These are phyloP conservation scores for Trametes maxima DNA, from an alignment of 768 basidiomycete species.

Conservation along the genomic window DNA sequence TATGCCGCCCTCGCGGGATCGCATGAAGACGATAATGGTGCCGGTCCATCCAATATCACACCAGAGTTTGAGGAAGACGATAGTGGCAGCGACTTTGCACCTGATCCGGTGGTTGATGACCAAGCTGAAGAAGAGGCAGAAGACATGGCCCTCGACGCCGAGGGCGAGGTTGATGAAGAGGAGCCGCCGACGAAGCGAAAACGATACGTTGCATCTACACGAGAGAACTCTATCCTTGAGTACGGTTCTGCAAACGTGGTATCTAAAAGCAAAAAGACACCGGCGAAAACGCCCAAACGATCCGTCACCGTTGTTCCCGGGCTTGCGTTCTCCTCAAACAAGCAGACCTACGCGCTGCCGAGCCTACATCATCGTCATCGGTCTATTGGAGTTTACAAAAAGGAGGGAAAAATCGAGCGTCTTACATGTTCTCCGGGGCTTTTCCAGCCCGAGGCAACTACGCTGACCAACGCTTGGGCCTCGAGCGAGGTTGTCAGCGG, in stretches of 20 bases:
- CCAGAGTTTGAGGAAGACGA: constrained; percentile 38
- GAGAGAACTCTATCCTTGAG: constrained; percentile 20
- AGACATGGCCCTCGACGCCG: constrained; percentile 32
- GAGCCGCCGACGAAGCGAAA: constrained; percentile 27
- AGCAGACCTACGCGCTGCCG: constrained; percentile 40
- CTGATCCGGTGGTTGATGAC: constrained; percentile 38
- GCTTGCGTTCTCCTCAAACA: constrained; percentile 20
- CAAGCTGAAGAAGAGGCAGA: constrained; percentile 36
- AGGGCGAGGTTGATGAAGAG: constrained; percentile 28
- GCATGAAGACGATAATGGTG: constrained; percentile 35
- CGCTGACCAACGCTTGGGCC: constrained; percentile 60
- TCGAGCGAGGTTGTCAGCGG: constrained; percentile 48
- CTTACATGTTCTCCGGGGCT: constrained; percentile 51
- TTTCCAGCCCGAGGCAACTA: constrained; percentile 46
- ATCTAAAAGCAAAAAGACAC: constrained; percentile 21
- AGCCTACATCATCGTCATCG: constrained; percentile 75
- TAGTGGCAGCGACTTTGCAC: constrained; percentile 61
- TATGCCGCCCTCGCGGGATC: constrained; percentile 46
- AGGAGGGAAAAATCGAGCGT: constrained; percentile 56
- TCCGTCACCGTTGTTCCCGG: constrained; percentile 30
- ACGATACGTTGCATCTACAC: constrained; percentile 16
- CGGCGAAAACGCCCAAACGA: constrained; percentile 17
- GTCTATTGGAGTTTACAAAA: constrained; percentile 60
- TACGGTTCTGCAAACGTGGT: constrained; percentile 10
- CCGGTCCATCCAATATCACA: constrained; percentile 41